These are phyloP conservation scores for Sphaerostilbella broomeana DNA, from an alignment of 2,329 filamentous ascomycete species.

Conservation along the genomic window DNA sequence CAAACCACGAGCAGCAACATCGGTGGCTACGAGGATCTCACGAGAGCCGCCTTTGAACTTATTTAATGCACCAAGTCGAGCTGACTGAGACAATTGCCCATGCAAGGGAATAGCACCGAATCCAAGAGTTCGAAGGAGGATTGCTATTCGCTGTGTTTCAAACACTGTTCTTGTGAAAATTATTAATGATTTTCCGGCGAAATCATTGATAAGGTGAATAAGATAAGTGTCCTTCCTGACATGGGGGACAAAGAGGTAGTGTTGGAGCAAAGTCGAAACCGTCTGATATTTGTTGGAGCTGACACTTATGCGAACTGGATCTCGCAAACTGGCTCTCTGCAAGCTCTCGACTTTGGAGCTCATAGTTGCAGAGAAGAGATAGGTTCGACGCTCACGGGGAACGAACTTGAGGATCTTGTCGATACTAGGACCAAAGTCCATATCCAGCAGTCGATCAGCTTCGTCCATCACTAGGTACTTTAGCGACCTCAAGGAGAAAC, in stretches of 20 bases:
- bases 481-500: constrained; percentile 74
- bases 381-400: constrained; percentile 70
- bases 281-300: constrained; percentile 83
- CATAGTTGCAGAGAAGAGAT: constrained; percentile 92
- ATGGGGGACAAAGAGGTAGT: constrained; percentile 79
- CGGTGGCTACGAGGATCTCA: constrained; percentile 84
- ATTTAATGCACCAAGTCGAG: constrained; percentile 77
- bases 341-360: constrained; percentile 87
- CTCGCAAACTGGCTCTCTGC: constrained; percentile 79
- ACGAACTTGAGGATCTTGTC: constrained; percentile 91
- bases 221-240: constrained; percentile 87
- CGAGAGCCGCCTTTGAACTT: constrained; percentile 81
- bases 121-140: constrained; percentile 75
- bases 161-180: constrained; percentile 90
- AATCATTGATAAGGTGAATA: constrained; percentile 79
- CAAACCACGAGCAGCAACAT: constrained; percentile 87
- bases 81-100: constrained; percentile 81
- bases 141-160: constrained; percentile 79
- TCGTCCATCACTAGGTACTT: constrained; percentile 95
- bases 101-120: constrained; percentile 90
- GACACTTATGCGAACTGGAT: constrained; percentile 77
- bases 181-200: constrained; percentile 77
- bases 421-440: constrained; percentile 87
- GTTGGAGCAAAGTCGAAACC: constrained; percentile 79
- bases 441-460: constrained; percentile 83